Percentiles rank a stretch among this genome's conserved stretches.
Conservation (phyloP, 2,329 filamentous ascomycete species). For the Plenodomus biglobosus region DNA sequence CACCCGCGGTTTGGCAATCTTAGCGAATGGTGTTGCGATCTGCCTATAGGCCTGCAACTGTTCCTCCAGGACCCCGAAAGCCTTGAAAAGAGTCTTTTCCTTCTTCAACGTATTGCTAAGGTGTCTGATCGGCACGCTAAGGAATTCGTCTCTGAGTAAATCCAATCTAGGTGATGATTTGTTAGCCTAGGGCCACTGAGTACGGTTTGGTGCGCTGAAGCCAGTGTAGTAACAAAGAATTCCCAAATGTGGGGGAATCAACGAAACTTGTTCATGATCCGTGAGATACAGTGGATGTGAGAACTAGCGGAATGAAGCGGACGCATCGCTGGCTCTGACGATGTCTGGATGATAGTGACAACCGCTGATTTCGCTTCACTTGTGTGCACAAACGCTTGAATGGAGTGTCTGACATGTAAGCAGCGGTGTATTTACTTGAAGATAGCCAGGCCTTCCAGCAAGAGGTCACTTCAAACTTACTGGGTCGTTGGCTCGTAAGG, state of each 20-base stretch:
- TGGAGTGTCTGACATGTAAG: background rate
- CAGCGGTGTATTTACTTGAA: background rate
- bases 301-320: background rate
- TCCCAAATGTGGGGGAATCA: background rate
- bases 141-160: constrained; percentile 49
- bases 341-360: background rate
- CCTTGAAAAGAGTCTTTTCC: constrained; percentile 43
- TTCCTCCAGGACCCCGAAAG: constrained; percentile 39
- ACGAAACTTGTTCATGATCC: background rate
- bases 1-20: constrained; percentile 22
- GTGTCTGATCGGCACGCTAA: constrained; percentile 39
- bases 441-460: background rate
- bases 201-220: background rate
- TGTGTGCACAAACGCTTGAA: constrained; percentile 7
- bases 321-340: background rate
- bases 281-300: background rate
- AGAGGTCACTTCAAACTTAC: background rate
- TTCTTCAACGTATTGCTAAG: constrained; percentile 36
- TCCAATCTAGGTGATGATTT: constrained; percentile 20
- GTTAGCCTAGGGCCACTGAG: constrained; percentile 10
- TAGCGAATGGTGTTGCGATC: constrained; percentile 17
- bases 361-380: constrained; percentile 4
- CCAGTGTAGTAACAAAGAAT: background rate
- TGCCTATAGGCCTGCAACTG: constrained; percentile 28
- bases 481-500: background rate